Evolutionary conservation across 345 rosid genomes (phyloP), one percentile per base, ranked within the genome.

Genomic region (Sisymbrium altissimum): DNA sequence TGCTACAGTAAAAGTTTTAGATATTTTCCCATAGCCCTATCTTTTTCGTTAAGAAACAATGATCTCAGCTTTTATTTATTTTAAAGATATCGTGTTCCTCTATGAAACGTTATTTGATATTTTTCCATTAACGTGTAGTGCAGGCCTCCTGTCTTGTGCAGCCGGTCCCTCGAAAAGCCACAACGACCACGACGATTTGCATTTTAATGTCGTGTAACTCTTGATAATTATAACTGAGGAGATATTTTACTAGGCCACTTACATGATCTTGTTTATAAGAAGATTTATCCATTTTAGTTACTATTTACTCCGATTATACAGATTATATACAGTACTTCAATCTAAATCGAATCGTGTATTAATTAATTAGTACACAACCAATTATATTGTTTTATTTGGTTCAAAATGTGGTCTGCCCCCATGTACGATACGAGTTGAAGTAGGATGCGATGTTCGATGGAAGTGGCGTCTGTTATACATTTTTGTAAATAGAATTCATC

Each of bases 81-180:
- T 18, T 48, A 19, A 35, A 30, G 62, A 72, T 73, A 53, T n/a
- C n/a, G n/a, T n/a, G n/a, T n/a, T n/a, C n/a, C n/a, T n/a, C n/a
- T n/a, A n/a, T 32, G 64, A 6, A 33, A 64, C 30, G 46, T 23
- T 21, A 73, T 73, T 64, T 21, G 70, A 73, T 72, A 53, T 41
- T 21, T 61, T 43, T 38, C 29, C 29, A 43, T 72, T 64, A 57
- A 41, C 38, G 11, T 48, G 63, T 64, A 41, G 11, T 48, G 63
- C 53, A 41, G 64, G 44, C 36, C 64, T 53, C 19, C 33, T 43
- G 64, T 54, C 49, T 63, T 54, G 25, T 53, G 48, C 11, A 27
- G 29, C 55, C 27, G 45, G 77, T 41, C 77, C 70, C 70, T 64
- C 44, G 71, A 43, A 19, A 63, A 63, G 62, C 14, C 76, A 63